A percentile compares a stretch with the other conserved stretches of the same genome.
Evolutionary conservation across 768 basidiomycete species (phyloP).

Genomic region (Mycena kentingensis): DNA sequence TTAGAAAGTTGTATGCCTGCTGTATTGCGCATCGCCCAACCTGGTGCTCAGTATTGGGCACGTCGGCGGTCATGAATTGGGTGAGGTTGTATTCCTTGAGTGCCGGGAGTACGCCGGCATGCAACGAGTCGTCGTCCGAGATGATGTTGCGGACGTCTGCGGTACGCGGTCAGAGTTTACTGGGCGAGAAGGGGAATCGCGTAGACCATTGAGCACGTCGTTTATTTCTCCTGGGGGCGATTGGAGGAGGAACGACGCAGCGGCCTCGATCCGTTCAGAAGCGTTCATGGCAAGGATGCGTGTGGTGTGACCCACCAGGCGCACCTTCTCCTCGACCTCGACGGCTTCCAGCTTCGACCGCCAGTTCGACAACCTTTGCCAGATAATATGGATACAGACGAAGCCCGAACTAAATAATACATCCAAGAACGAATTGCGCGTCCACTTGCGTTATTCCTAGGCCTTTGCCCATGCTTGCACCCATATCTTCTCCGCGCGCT

Average conservation of each 20-base stretch:
- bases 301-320: too few relatives aligned
- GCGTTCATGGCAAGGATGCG: slow-evolving; percentile 52
- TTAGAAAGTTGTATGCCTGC: slow-evolving; percentile 17
- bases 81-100: slow-evolving; percentile 83
- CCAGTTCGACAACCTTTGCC: too few relatives aligned
- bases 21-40: slow-evolving; percentile 29
- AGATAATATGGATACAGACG: background rate
- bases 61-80: slow-evolving; percentile 86
- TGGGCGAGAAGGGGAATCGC: slow-evolving; percentile 2
- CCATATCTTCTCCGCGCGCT: slow-evolving; percentile 63
- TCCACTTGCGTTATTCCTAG: too few relatives aligned
- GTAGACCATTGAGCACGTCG: slow-evolving; percentile 86
- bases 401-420: slow-evolving; percentile 2
- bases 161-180: slow-evolving; percentile 17
- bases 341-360: too few relatives aligned
- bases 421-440: background rate
- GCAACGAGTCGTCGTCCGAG: slow-evolving; percentile 81
- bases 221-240: slow-evolving; percentile 96
- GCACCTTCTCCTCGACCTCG: too few relatives aligned
- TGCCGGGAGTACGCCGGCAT: slow-evolving; percentile 75
- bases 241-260: slow-evolving; percentile 80
- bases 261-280: slow-evolving; percentile 67
- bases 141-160: slow-evolving; percentile 90
- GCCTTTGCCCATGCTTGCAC: slow-evolving; percentile 42
- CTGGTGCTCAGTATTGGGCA: slow-evolving; percentile 76